Evolutionary conservation across 2,329 filamentous ascomycete species (phyloP).

Genomic region (Colletotrichum caudatum): DNA sequence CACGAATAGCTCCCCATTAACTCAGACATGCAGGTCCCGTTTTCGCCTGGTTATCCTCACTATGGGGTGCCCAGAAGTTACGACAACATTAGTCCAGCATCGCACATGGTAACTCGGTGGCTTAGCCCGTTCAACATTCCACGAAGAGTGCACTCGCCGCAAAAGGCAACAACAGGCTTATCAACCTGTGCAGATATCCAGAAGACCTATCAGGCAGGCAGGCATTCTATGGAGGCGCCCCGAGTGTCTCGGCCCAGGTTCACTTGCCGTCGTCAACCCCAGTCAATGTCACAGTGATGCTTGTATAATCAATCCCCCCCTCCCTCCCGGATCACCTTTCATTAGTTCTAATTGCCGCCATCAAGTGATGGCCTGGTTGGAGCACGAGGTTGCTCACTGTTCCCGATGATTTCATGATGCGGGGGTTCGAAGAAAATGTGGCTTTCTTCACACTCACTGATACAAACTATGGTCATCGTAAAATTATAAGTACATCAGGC

Average conservation of each 20-base stretch:
- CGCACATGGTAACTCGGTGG: background rate
- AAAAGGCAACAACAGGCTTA: slow-evolving; percentile 13
- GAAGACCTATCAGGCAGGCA: background rate
- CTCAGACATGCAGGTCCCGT: slow-evolving; percentile 22
- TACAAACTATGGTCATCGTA: background rate
- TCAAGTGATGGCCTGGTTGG: background rate
- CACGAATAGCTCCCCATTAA: background rate
- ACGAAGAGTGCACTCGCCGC: background rate
- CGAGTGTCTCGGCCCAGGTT: slow-evolving; percentile 14
- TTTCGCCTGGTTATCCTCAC: slow-evolving; percentile 12
- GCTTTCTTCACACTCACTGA: background rate
- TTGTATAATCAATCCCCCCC: background rate
- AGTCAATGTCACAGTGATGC: background rate
- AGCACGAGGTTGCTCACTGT: slow-evolving; percentile 2
- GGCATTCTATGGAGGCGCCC: background rate
- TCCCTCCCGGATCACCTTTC: background rate
- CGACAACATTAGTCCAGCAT: background rate
- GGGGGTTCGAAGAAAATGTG: slow-evolving; percentile 1
- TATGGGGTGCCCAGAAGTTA: background rate
- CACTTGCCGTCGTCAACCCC: background rate
- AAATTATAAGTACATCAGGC: background rate
- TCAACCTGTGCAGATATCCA: background rate
- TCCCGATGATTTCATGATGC: slow-evolving; percentile 12
- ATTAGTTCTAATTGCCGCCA: background rate
- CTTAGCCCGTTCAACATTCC: slow-evolving; percentile 27